Base-by-base conservation (phyloP, 768 basidiomycete genomes). In the Mycena polygramma region DNA sequence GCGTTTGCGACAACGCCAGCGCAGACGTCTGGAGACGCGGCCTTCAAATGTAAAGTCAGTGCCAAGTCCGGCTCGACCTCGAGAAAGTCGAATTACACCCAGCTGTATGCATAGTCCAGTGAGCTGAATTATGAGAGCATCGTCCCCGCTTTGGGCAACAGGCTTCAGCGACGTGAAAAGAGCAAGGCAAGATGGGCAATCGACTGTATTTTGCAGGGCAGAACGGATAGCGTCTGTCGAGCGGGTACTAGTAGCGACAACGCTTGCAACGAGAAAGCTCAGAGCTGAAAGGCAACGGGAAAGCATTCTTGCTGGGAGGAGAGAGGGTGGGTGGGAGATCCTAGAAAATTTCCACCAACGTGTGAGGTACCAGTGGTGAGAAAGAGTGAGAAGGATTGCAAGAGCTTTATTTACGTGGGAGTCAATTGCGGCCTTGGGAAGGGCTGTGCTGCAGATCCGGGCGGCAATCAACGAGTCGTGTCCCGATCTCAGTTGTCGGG, bases 1-100 rank as follows among this genome's bases (percentile, higher is more conserved):
- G 80, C 77, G 4, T 71, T 58, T 1, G 71, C 74, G 63, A 83
- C 71, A 0, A 77, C 78, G 54, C 83, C 83, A 14, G 69, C 70
- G 68, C 83, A 84, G 15, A 84, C 81, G 66, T 84, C 82, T 0
- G 61, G 54, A 24, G 58, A 62, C 7, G 55, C 68, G 20, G 48
- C 55, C 68, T 69, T n/a, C n/a, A n/a, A n/a, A 22, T 2, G 30
- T n/a, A n/a, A 20, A 15, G 14, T 26, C 53, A 37, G 51, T 19
- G 49, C 55, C 20, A 45, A 22, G 39, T n/a, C 39, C 9, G 24
- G 7, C 22, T 8, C 30, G 14, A 48, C n/a, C 35, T 39, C 7
- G 49, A n/a, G 2, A 39, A 30, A 45, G 39, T 30, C 4, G 7
- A 65, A 71, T 53, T 57, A 77, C 78, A 74, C 52, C 74, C 30